A percentile compares a stretch with the other conserved stretches of the same genome.
Conservation (phyloP, 2,329 filamentous ascomycete genomes). For the Aureobasidium sp. region DNA sequence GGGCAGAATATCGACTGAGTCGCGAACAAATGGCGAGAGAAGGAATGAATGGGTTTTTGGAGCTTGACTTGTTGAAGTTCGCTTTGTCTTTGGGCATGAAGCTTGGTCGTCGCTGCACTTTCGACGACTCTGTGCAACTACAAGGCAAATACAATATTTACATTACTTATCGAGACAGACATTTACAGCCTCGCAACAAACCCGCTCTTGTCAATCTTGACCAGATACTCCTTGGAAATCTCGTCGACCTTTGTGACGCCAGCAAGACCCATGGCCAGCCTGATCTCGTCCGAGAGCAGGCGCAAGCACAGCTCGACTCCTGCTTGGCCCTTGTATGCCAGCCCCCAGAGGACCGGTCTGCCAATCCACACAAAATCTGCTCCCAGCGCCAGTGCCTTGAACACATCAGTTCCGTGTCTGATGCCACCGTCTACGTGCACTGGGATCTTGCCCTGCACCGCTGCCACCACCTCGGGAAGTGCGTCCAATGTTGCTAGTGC, state of each 20-base stretch:
- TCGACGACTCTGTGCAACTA: background rate
- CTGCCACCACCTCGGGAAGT: slow-evolving; percentile 26
- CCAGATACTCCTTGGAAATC: slow-evolving; percentile 33
- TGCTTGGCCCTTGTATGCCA: slow-evolving; percentile 33
- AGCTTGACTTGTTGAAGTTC: background rate
- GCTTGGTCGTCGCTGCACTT: background rate
- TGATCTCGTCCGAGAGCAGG: slow-evolving; percentile 33
- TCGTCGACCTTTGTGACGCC: slow-evolving; percentile 30
- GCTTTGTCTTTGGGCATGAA: background rate
- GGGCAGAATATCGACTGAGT: background rate
- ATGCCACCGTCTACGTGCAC: slow-evolving; percentile 53
- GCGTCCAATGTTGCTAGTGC: slow-evolving; percentile 42
- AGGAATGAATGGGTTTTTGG: background rate
- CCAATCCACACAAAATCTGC: slow-evolving; percentile 39
- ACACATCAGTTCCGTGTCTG: slow-evolving; percentile 45
- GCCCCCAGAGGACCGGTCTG: slow-evolving; percentile 40
- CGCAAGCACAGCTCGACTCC: slow-evolving; percentile 37
- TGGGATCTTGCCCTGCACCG: slow-evolving; percentile 37
- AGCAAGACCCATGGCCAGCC: slow-evolving; percentile 33
- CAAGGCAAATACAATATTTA: background rate
- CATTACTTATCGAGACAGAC: background rate
- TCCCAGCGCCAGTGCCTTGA: slow-evolving; percentile 46
- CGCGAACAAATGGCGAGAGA: background rate
- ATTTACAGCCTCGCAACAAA: slow-evolving; percentile 23
- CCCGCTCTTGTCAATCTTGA: slow-evolving; percentile 30